Percentiles rank a stretch among this genome's conserved stretches.
Evolutionary conservation across 1,284 basidiomycete species (phyloP).

Genomic region (Stygiomarasmius scandens): DNA sequence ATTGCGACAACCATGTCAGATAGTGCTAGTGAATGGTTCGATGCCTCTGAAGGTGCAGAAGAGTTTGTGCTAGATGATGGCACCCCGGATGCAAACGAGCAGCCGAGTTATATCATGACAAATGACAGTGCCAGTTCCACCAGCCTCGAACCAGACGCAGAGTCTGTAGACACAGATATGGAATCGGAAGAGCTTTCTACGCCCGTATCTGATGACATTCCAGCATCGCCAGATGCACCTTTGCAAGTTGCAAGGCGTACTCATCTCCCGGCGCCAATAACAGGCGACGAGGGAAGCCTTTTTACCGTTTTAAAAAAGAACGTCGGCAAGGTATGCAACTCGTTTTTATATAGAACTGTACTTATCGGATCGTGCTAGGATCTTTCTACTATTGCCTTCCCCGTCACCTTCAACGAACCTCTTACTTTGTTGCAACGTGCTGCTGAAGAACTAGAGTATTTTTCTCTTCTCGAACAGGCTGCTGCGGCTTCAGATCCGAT

Average conservation of each 20-base stretch:
- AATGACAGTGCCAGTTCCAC: conserved; percentile 44
- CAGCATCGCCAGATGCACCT: conserved; percentile 16
- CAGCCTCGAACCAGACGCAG: conserved; percentile 37
- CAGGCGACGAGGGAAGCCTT: conserved; percentile 85
- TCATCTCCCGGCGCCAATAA: conserved; percentile 64
- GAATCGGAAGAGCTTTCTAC: conserved; percentile 32
- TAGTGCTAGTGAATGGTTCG: conserved; percentile 69
- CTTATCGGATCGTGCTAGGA: conserved; percentile 51
- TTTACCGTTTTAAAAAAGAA: conserved; percentile 91
- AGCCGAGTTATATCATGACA: conserved; percentile 39
- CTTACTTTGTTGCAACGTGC: conserved; percentile 78
- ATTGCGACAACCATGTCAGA: conserved; percentile 60
- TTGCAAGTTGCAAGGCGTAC: conserved; percentile 55
- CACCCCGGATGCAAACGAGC: conserved; percentile 44
- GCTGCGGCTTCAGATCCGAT: conserved; percentile 62
- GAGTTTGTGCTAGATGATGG: conserved; percentile 66
- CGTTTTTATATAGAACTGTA: conserved; percentile 13
- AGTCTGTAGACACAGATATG: conserved; percentile 48
- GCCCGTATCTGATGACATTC: neutral
- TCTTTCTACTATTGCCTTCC: conserved; percentile 82
- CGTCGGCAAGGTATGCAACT: conserved; percentile 73
- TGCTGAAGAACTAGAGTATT: conserved; percentile 86
- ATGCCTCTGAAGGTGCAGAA: conserved; percentile 68
- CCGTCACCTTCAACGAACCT: conserved; percentile 89
- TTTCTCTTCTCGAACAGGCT: conserved; percentile 69